A percentile compares a stretch with the other conserved stretches of the same genome.
Conservation (phyloP, 2,329 filamentous ascomycete genomes). For the Venturia aucupariae region DNA sequence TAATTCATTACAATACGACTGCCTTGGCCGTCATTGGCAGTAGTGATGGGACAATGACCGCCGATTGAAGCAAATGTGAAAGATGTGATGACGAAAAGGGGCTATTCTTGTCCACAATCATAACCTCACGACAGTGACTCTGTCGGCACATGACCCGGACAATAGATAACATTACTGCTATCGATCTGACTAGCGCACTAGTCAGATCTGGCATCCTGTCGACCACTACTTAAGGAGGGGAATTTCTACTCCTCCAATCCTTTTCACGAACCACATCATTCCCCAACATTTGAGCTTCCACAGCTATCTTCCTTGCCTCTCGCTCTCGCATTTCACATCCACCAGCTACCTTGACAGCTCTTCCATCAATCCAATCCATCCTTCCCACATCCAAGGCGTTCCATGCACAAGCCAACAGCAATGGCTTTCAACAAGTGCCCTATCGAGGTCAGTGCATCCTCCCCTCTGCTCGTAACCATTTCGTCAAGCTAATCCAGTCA, state of each 20-base stretch:
- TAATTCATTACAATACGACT: background rate
- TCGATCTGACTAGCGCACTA: background rate
- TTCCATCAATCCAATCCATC: background rate
- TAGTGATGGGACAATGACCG: background rate
- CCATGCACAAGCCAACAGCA: background rate
- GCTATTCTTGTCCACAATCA: background rate
- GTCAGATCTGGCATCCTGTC: background rate
- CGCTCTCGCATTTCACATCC: background rate
- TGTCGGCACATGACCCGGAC: background rate
- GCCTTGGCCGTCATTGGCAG: background rate
- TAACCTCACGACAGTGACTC: background rate
- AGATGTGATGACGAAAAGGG: background rate
- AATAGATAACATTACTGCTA: conserved; percentile 3
- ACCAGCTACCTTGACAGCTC: background rate
- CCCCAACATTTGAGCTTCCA: background rate
- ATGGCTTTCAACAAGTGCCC: conserved; percentile 26
- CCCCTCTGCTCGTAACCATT: background rate
- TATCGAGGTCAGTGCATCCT: conserved; percentile 22
- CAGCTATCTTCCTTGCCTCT: background rate
- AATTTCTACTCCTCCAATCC: background rate
- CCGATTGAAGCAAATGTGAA: background rate
- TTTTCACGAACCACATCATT: background rate
- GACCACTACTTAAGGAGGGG: background rate
- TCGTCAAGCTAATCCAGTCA: background rate
- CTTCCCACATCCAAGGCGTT: background rate